Evolutionary conservation across 2,329 filamentous ascomycete species (phyloP).

Genomic region (Xylaria hypoxylon): DNA sequence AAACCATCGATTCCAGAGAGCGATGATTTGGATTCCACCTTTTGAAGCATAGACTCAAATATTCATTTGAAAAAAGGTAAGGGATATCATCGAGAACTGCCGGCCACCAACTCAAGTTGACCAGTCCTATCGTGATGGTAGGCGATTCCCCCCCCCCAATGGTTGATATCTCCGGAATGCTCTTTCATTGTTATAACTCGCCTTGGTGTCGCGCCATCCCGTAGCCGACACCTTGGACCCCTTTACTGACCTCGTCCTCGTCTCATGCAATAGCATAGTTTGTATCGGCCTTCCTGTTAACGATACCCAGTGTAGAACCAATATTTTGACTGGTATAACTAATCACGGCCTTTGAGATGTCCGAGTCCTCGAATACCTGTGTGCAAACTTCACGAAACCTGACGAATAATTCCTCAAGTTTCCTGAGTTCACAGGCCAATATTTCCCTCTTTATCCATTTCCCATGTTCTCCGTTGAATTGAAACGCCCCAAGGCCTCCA

Average conservation of each 20-base stretch:
- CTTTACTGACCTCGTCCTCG: not conserved
- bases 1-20: not conserved
- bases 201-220: not conserved
- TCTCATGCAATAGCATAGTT: not conserved
- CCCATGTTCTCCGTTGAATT: conserved; percentile 59
- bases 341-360: conserved; percentile 60
- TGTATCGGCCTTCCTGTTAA: conserved; percentile 51
- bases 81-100: not conserved
- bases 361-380: conserved; percentile 56
- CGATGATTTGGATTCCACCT: not conserved
- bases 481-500: conserved; percentile 58
- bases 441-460: conserved; percentile 62
- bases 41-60: not conserved
- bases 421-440: conserved; percentile 60
- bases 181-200: not conserved
- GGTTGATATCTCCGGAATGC: not conserved
- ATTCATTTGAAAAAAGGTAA: not conserved
- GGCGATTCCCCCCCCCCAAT: not conserved
- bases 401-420: conserved; percentile 60
- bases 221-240: no score
- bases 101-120: no score
- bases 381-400: conserved; percentile 58
- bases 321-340: conserved; percentile 59
- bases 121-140: not conserved
- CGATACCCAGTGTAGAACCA: conserved; percentile 57